Percentiles rank a stretch among this genome's conserved stretches.
These are phyloP conservation scores for Suillus occidentalis DNA, from an alignment of 768 basidiomycete species.

Conservation along the genomic window DNA sequence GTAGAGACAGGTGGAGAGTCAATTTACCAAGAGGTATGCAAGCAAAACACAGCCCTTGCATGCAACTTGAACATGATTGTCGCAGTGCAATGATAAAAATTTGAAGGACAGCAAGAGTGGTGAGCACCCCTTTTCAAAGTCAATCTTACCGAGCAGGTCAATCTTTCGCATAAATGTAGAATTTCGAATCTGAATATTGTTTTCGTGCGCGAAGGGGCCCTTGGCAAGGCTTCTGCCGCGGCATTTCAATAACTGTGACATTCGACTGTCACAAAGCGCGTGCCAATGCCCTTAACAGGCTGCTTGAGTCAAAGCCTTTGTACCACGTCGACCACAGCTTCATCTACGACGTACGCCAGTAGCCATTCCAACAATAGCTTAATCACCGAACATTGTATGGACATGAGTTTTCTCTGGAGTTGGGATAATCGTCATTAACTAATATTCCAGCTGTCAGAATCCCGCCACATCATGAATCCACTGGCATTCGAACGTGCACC, in stretches of 20 bases:
- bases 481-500: conserved; percentile 2
- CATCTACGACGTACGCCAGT: background rate
- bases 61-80: too few species aligned
- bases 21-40: too few species aligned
- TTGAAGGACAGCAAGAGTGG: too few species aligned
- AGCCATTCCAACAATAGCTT: background rate
- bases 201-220: too few species aligned
- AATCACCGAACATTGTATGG: background rate
- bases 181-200: background rate
- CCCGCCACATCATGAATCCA: conserved; percentile 16
- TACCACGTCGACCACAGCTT: conserved; percentile 4
- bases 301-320: background rate
- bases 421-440: background rate
- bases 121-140: background rate
- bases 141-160: background rate
- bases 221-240: background rate
- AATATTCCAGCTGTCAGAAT: background rate
- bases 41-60: too few species aligned
- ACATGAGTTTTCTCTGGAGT: background rate
- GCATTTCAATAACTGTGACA: background rate
- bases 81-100: too few species aligned
- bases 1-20: too few species aligned
- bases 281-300: background rate
- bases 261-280: conserved; percentile 2
- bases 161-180: background rate